Percentiles rank a stretch among this genome's conserved stretches.
These are phyloP conservation scores for Nitzschia sp. DNA, from an alignment of 108 stramenopile genomes.

Conservation along the genomic window DNA sequence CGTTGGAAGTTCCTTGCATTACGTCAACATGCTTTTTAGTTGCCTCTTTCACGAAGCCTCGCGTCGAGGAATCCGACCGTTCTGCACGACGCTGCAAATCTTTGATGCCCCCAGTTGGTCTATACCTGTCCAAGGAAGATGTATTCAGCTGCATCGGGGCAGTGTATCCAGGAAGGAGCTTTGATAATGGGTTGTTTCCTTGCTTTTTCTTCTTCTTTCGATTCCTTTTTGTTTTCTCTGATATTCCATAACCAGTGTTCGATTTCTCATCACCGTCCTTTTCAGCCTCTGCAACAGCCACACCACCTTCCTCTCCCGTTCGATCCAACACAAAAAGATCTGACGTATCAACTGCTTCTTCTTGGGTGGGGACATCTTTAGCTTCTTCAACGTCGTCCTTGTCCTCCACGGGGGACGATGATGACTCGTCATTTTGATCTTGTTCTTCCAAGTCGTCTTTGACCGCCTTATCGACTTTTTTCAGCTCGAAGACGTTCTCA, in stretches of 20 bases:
- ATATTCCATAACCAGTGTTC: background rate
- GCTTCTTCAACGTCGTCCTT: background rate
- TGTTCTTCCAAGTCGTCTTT: background rate
- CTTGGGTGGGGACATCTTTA: background rate
- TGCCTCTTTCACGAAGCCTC: constrained; percentile 31
- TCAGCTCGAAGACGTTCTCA: background rate
- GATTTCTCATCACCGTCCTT: background rate
- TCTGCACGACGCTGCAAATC: constrained; percentile 47
- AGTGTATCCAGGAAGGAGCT: constrained; percentile 79
- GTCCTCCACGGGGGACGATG: background rate
- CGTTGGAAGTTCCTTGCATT: constrained; percentile 10
- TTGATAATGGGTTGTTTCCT: constrained; percentile 58
- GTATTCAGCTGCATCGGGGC: constrained; percentile 68
- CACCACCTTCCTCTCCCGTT: constrained; percentile 14
- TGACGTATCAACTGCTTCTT: background rate
- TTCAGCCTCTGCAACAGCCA: constrained; percentile 22
- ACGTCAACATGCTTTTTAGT: constrained; percentile 21
- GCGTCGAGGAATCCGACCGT: constrained; percentile 38
- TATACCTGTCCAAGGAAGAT: constrained; percentile 38
- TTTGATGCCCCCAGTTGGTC: constrained; percentile 31
- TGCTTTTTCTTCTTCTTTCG: constrained; percentile 8
- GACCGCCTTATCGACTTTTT: background rate
- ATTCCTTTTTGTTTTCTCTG: constrained; percentile 1
- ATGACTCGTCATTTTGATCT: background rate
- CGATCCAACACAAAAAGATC: constrained; percentile 2